phyloP scores from a whole-genome alignment of 1,139 yeast species.

The Taiozyma sp. region DNA sequence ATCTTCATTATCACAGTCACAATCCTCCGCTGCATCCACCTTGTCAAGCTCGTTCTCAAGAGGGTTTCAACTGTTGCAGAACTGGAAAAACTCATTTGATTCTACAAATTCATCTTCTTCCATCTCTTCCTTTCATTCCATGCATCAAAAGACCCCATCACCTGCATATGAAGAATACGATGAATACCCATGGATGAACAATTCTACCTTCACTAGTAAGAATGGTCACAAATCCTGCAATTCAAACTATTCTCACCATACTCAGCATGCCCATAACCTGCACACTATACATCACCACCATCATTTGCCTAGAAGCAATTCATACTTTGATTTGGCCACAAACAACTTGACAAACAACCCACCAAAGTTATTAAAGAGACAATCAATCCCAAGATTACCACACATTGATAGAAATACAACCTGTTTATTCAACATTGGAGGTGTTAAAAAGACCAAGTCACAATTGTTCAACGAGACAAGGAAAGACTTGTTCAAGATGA shows the following conservation, averaged over 20 bases:
- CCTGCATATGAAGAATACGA: slow-evolving; percentile 20
- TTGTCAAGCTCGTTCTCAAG: slow-evolving; percentile 21
- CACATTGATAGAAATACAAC: slow-evolving; percentile 18
- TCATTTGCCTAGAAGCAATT: slow-evolving; percentile 4
- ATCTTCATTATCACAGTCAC: slow-evolving; percentile 17
- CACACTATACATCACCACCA: neutral
- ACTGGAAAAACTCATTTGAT: slow-evolving; percentile 20
- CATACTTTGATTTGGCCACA: slow-evolving; percentile 4
- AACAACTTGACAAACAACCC: neutral
- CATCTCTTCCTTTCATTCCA: slow-evolving; percentile 7
- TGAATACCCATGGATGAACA: slow-evolving; percentile 22
- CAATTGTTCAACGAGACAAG: neutral
- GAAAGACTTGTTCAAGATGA: slow-evolving; percentile 6
- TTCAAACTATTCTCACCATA: slow-evolving; percentile 2
- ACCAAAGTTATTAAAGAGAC: slow-evolving; percentile 1
- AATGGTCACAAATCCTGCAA: neutral
- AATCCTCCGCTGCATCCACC: slow-evolving; percentile 11
- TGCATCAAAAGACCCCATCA: slow-evolving; percentile 15
- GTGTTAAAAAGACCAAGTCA: neutral
- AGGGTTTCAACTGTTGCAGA: slow-evolving; percentile 21
- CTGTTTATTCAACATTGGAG: slow-evolving; percentile 11
- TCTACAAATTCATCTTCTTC: slow-evolving; percentile 11
- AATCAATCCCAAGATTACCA: slow-evolving; percentile 16
- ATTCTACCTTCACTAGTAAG: neutral
- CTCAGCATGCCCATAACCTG: neutral